A percentile compares a stretch with the other conserved stretches of the same genome.
Evolutionary conservation across 129 eudicot genomes (phyloP).

Genomic region (Flaveria sonorensis): DNA sequence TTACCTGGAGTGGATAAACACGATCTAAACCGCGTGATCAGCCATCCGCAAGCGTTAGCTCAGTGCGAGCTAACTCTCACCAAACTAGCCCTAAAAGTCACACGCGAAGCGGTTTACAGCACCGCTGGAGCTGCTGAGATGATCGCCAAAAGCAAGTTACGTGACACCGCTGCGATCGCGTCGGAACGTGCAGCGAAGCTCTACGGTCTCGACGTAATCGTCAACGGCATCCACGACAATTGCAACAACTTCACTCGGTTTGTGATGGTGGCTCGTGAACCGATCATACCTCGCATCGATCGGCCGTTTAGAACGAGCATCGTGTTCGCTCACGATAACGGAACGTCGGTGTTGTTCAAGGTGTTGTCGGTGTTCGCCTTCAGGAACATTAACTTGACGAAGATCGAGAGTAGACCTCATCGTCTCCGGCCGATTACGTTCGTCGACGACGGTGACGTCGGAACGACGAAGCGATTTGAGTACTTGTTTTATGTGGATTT

Average conservation of each 20-base stretch:
- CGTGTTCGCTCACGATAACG: conserved; percentile 81
- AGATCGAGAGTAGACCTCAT: conserved; percentile 92
- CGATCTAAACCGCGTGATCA: conserved; percentile 74
- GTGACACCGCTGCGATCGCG: conserved; percentile 89
- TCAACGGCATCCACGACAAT: conserved; percentile 88
- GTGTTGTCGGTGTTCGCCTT: conserved; percentile 85
- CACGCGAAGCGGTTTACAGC: conserved; percentile 82
- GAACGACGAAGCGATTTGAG: conserved; percentile 92
- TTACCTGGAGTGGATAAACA: conserved; percentile 77
- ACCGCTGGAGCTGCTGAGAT: conserved; percentile 95
- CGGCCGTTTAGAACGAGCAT: conserved; percentile 95
- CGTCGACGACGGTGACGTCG: conserved; percentile 82
- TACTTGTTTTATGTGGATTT: conserved; percentile 89
- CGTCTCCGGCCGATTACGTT: conserved; percentile 67
- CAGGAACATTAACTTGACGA: conserved; percentile 76
- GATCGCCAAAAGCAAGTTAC: conserved; percentile 55
- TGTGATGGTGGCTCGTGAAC: conserved; percentile 88
- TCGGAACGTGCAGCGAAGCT: conserved; percentile 91
- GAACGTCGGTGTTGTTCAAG: conserved; percentile 78
- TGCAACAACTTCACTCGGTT: conserved; percentile 81
- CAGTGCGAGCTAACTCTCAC: conserved; percentile 88
- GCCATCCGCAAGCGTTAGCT: conserved; percentile 85
- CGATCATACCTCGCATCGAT: conserved; percentile 78
- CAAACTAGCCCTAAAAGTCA: conserved; percentile 57
- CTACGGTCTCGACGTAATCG: conserved; percentile 65